Evolutionary conservation across 148 eudicot genomes (phyloP).

Genomic region (Rhododendron molle): DNA sequence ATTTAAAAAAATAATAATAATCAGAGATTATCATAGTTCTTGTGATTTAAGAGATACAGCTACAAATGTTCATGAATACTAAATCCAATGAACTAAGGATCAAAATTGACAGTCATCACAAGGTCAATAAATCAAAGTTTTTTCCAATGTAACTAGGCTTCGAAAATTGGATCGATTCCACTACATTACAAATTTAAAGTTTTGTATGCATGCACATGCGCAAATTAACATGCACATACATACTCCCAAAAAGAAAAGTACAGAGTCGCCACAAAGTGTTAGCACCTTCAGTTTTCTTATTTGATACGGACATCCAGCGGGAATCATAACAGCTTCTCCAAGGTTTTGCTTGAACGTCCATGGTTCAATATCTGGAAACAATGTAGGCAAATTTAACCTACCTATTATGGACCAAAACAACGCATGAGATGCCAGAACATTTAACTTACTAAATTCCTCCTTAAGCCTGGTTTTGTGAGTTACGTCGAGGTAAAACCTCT

Average conservation of each 20-base stretch:
- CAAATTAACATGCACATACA: background rate
- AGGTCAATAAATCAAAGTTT: background rate
- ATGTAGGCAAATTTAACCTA: background rate
- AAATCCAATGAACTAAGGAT: background rate
- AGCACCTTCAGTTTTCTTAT: conserved; percentile 63
- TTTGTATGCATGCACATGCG: background rate
- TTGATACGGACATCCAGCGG: conserved; percentile 97
- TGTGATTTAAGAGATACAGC: background rate
- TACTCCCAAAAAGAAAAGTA: background rate
- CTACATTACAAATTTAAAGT: background rate
- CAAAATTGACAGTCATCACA: background rate
- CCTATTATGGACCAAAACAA: background rate
- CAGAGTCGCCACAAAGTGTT: background rate
- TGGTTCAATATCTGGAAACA: conserved; percentile 67
- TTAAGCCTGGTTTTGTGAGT: conserved; percentile 73
- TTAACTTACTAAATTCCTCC: conserved; percentile 73
- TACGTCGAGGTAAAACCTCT: conserved; percentile 64
- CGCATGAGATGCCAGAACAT: background rate
- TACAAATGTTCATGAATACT: background rate
- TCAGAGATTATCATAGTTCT: background rate
- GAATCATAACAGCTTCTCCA: conserved; percentile 95
- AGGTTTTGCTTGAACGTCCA: conserved; percentile 81
- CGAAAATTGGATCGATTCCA: background rate
- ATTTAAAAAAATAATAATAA: background rate
- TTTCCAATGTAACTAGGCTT: background rate